Percentiles rank a stretch among this genome's conserved stretches.
Evolutionary conservation across 345 rosid species (phyloP).

Genomic region (Aurinia saxatilis): DNA sequence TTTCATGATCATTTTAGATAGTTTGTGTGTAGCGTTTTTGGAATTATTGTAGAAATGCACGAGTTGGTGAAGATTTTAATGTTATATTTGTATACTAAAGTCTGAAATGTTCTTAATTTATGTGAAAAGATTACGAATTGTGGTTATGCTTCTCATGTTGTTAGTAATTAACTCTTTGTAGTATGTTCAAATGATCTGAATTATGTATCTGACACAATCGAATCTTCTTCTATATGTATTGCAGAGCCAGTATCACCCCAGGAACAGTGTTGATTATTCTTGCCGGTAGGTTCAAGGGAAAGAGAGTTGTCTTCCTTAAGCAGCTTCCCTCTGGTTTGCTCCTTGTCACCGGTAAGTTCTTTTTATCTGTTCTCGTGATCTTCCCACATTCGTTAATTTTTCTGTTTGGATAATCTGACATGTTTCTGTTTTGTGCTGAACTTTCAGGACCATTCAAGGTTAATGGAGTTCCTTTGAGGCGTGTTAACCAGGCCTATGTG

Average conservation of each 20-base stretch:
- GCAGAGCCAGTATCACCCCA: constrained; percentile 59
- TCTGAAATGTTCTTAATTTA: too few species aligned
- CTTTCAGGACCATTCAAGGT: constrained; percentile 62
- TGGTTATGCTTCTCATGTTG: too few species aligned
- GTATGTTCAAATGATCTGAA: too few species aligned
- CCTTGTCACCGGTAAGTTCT: constrained; percentile 56
- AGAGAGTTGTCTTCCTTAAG: constrained; percentile 78
- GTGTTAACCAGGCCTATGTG: constrained; percentile 61
- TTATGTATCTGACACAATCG: not conserved
- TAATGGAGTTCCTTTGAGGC: constrained; percentile 67
- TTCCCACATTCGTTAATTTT: too few species aligned
- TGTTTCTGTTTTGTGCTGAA: not conserved
- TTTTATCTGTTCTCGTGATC: not conserved
- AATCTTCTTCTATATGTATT: not conserved
- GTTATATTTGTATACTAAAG: too few species aligned
- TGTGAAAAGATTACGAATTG: too few species aligned
- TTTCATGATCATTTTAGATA: too few species aligned
- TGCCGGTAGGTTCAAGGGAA: constrained; percentile 81
- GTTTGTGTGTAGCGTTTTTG: too few species aligned
- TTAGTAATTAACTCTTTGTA: too few species aligned
- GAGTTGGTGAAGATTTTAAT: too few species aligned
- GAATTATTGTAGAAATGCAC: too few species aligned
- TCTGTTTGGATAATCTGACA: not conserved
- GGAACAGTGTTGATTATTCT: constrained; percentile 70
- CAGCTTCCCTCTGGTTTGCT: constrained; percentile 86